Evolutionary conservation across 2,329 filamentous ascomycete genomes (phyloP).

Genomic region (Anthostomella pinea): DNA sequence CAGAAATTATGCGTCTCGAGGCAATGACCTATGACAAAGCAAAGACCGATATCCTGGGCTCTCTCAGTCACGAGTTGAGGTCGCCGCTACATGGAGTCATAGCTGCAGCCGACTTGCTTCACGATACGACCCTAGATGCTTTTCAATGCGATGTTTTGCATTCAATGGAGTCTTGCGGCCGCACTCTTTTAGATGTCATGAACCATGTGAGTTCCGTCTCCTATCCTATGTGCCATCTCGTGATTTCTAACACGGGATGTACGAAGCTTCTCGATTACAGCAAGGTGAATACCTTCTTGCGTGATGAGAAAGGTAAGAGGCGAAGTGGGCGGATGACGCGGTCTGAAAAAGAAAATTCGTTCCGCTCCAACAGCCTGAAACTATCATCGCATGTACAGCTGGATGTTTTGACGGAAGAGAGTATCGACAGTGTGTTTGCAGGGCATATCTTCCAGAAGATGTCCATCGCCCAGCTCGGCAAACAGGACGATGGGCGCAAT

Average conservation of each 20-base stretch:
- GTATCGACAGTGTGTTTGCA: constrained; percentile 45
- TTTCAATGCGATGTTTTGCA: constrained; percentile 46
- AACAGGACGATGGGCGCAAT: constrained; percentile 10
- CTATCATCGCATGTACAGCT: constrained; percentile 32
- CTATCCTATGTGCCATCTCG: too few relatives aligned
- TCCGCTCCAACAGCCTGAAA: constrained; percentile 24
- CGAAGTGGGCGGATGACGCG: constrained; percentile 10
- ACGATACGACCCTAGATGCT: constrained; percentile 47
- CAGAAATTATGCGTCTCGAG: constrained; percentile 49
- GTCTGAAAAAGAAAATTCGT: constrained; percentile 9
- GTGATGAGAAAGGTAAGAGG: constrained; percentile 11
- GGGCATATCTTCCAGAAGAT: constrained; percentile 37
- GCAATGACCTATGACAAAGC: constrained; percentile 40
- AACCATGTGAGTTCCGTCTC: too few relatives aligned
- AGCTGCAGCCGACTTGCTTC: constrained; percentile 50
- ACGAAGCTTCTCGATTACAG: constrained; percentile 54
- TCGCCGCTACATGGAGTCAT: constrained; percentile 61
- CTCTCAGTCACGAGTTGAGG: constrained; percentile 59
- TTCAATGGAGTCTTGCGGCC: constrained; percentile 49
- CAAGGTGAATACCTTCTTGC: constrained; percentile 46
- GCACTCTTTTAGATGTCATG: constrained; percentile 51
- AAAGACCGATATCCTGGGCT: constrained; percentile 58
- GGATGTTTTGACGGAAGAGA: constrained; percentile 43
- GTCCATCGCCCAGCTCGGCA: constrained; percentile 10
- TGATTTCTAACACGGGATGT: too few relatives aligned